Percentiles rank a stretch among this genome's conserved stretches.
These are phyloP conservation scores for Trypanosoma melophagium DNA, from an alignment of 208 protist species.

Conservation along the genomic window DNA sequence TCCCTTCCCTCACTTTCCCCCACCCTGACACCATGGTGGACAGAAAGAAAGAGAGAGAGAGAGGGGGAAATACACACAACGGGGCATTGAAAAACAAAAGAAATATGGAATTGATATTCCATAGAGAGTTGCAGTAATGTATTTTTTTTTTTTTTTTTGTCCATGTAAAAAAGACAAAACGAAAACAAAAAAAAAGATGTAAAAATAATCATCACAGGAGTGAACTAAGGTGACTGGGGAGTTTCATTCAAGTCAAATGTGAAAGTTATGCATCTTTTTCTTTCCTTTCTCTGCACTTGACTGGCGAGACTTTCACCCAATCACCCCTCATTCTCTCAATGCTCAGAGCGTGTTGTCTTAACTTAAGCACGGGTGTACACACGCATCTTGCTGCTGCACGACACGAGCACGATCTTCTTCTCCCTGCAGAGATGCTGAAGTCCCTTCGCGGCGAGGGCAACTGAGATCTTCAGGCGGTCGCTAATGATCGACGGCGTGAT, in stretches of 20 bases:
- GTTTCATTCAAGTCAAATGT: too few relatives aligned
- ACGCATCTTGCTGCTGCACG: conserved; percentile 73
- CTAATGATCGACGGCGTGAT: conserved; percentile 91
- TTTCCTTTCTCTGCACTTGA: not conserved
- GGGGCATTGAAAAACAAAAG: not conserved
- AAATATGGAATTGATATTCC: too few relatives aligned
- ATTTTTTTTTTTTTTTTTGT: too few relatives aligned
- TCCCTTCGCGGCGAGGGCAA: conserved; percentile 75
- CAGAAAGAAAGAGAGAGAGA: not conserved
- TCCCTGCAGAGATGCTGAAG: conserved; percentile 89
- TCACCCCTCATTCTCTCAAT: not conserved
- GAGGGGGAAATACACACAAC: not conserved
- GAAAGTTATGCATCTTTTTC: too few relatives aligned
- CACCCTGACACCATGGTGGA: too few relatives aligned
- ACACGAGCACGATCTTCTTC: conserved; percentile 78
- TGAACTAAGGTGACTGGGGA: not conserved
- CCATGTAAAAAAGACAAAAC: conserved; percentile 6
- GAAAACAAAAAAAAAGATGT: not conserved
- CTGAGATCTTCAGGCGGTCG: conserved; percentile 88
- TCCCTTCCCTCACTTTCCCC: too few relatives aligned
- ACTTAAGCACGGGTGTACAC: conserved; percentile 77
- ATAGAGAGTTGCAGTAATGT: too few relatives aligned
- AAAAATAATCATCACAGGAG: conserved; percentile 4
- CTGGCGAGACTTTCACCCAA: not conserved
- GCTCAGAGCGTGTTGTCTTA: conserved; percentile 7